Evolutionary conservation across 352 stramenopile species (phyloP), one percentile per base, ranked within the genome.

Genomic region (Pythium dissimile): DNA sequence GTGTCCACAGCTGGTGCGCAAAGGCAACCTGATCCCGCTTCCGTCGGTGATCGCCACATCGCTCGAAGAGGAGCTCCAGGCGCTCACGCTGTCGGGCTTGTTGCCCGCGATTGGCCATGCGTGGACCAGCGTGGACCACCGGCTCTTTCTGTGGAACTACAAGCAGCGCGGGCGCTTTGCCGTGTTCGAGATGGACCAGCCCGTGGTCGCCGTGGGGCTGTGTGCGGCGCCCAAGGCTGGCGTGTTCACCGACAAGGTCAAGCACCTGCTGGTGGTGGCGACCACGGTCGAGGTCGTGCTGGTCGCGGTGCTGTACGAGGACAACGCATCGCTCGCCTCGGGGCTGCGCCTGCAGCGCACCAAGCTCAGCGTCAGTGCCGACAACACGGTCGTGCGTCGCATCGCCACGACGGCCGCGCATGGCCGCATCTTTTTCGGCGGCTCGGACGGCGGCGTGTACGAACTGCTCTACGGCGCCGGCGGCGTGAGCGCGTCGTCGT

Each of bases 121-220:
- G 24, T 99, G 96, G 96, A 90, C 97, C 50, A 96, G 78, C n/a
- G 81, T 98, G 21, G 96, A 99, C 71, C 80, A 95, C 34, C 83
- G 81, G 0, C 72, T 99, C 15, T 98, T 97, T 59, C 72, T 99
- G 11, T 99, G 96, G 95, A 92, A 89, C 58, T 98, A 98, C 76
- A 74, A 72, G 3, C 66, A 87, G 32, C 74, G 74, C 35, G 82
- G 73, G 13, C 78, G 78, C 44, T 97, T 96, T 53, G 86, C 74
- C n/a, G 77, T 84, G 21, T 98, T 97, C 63, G 75, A 92, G 54
- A 92, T 91, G 55, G 81, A 95, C 51, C 93, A 98, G 62, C 88
- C 91, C 5, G 86, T 99, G 37, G 84, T 98, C 6, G 85, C 85
- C 15, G 95, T 98, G 16, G 94, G 86, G 4, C 65, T 99, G 37